These are phyloP conservation scores for Parmelia sp. DNA, from an alignment of 495 filamentous ascomycete species.

Conservation along the genomic window DNA sequence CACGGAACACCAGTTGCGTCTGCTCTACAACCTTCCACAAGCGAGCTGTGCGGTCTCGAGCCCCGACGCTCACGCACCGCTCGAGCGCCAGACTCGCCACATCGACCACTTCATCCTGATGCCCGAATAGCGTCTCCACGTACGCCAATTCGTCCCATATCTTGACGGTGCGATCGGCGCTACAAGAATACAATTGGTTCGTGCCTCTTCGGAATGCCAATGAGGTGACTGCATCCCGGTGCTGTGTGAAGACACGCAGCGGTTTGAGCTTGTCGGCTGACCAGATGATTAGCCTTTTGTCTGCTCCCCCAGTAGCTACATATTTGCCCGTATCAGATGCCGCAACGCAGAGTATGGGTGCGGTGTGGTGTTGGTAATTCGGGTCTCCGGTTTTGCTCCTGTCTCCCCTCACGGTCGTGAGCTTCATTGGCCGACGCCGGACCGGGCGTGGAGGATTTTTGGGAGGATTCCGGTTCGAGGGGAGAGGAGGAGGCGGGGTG, in stretches of 20 bases:
- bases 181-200: slow-evolving; percentile 85
- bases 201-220: slow-evolving; percentile 82
- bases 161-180: slow-evolving; percentile 83
- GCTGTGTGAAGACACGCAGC: slow-evolving; percentile 78
- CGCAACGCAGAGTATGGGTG: slow-evolving; percentile 71
- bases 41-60: slow-evolving; percentile 84
- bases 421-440: slow-evolving; percentile 61
- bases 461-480: slow-evolving; percentile 49
- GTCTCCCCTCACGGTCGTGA: slow-evolving; percentile 60
- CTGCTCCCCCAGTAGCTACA: slow-evolving; percentile 80
- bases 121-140: slow-evolving; percentile 91
- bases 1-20: slow-evolving; percentile 88
- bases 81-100: slow-evolving; percentile 78
- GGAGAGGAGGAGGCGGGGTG: slow-evolving; percentile 32
- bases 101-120: slow-evolving; percentile 83
- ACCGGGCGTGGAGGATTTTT: slow-evolving; percentile 60
- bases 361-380: slow-evolving; percentile 66
- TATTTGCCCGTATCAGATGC: slow-evolving; percentile 84
- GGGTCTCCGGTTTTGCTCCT: slow-evolving; percentile 54
- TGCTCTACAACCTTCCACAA: slow-evolving; percentile 97
- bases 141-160: slow-evolving; percentile 83
- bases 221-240: slow-evolving; percentile 78
- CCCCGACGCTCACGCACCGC: slow-evolving; percentile 83
- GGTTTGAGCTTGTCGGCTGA: slow-evolving; percentile 69
- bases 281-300: slow-evolving; percentile 80